Base-by-base conservation (phyloP, 257 asterid genomes). In the Lantana camara region DNA sequence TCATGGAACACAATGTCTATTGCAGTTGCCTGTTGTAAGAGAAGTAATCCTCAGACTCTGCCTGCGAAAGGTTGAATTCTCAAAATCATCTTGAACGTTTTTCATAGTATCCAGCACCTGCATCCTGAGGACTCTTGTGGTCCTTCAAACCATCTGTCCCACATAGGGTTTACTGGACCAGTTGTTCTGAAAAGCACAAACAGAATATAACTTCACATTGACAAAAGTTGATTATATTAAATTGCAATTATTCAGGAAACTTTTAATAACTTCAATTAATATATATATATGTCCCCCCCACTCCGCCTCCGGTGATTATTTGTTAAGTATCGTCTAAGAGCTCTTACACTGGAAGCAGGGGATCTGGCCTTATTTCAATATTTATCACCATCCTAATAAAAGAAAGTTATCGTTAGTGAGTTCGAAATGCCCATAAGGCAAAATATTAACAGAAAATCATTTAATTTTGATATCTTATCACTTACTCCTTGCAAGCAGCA, bases 71-170 rank as follows among this genome's bases (percentile, higher is more conserved):
- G 11, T 27, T n/a, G 22, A 68, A 60, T 21, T 48, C 56, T 50
- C 40, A 60, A 51, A 32, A 57, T 57, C 24, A 55, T 45, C 45
- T 29, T 24, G 35, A 49, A 30, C 32, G 5, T 27, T 27, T 27
- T 35, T 87, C 83, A 89, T 65, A 87, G 82, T 68, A 89, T 85
- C 96, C 86, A 85, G 84, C 98, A 92, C 50, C 89, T 79, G 94
- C 98, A 92, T 51, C 96, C 82, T 21, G 95, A 80, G 40, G 96
- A 77, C 45, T 92, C 93, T 54, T 48, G 88, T 9, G 88, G 91
- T 37, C 96, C 89, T 82, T 92, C 98, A 61, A 89, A 92, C 98
- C 98, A 92, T 72, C 95, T 79, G 79, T 92, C 97, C 98, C 98
- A 92, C 12, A 54, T 66, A 32, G 95, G 90, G 72, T 83, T 89